Evolutionary conservation across 345 rosid species (phyloP).

Genomic region (Trapa incisa): DNA sequence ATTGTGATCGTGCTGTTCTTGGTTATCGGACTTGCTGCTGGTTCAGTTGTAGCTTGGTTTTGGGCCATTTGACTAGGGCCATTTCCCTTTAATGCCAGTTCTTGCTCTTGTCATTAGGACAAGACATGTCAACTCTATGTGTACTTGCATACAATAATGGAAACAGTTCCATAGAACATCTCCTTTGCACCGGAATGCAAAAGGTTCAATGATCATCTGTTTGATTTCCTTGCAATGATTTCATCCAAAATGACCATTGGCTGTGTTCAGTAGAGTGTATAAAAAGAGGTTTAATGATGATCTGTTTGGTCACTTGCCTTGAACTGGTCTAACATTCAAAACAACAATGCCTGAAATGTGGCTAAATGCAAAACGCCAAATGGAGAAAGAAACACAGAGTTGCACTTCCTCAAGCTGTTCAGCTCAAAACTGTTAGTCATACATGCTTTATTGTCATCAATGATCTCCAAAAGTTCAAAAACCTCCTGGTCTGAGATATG

Average conservation of each 20-base stretch:
- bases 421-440: neutral
- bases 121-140: neutral
- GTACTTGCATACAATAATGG: neutral
- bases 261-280: too few species aligned
- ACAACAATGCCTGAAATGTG: too few species aligned
- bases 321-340: too few species aligned
- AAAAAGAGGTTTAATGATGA: neutral
- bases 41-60: conserved; percentile 64
- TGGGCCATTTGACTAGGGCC: conserved; percentile 53
- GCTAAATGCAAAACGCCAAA: too few species aligned
- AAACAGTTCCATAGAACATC: too few species aligned
- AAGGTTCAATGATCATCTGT: neutral
- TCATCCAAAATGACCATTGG: neutral
- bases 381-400: too few species aligned
- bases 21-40: conserved; percentile 63
- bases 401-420: neutral
- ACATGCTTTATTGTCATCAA: neutral
- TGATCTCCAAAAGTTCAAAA: neutral
- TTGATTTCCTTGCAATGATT: neutral
- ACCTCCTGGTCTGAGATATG: neutral
- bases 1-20: conserved; percentile 72
- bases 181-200: neutral
- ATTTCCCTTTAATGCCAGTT: neutral
- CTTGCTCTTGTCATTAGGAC: neutral
- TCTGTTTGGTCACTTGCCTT: neutral